Conservation (phyloP, 768 basidiomycete genomes). For the Cystofilobasidium macerans region DNA sequence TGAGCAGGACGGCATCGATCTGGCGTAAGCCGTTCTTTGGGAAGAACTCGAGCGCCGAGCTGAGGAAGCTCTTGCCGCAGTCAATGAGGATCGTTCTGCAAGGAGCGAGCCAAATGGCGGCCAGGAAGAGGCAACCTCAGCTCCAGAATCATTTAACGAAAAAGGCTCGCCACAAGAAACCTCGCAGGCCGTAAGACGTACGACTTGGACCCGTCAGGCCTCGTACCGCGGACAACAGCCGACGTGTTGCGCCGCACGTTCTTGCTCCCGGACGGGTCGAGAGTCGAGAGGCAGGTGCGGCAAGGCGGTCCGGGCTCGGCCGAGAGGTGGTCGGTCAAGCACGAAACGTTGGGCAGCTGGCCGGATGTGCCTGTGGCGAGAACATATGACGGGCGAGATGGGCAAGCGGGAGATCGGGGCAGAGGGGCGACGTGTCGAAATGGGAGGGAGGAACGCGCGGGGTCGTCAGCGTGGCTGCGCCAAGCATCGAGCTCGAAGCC, state of each 20-base stretch:
- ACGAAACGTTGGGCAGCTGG: constrained; percentile 46
- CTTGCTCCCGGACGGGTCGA: constrained; percentile 57
- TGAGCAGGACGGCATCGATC: constrained; percentile 67
- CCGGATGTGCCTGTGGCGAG: constrained; percentile 21
- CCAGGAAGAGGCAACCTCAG: not conserved
- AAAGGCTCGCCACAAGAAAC: too few relatives aligned
- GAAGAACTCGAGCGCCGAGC: constrained; percentile 44
- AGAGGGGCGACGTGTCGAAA: not conserved
- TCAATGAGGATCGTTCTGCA: constrained; percentile 24
- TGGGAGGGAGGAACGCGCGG: not conserved
- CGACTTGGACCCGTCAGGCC: constrained; percentile 42
- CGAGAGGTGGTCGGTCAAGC: constrained; percentile 58
- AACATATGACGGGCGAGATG: too few relatives aligned
- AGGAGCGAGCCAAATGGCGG: not conserved
- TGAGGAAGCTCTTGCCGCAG: constrained; percentile 33
- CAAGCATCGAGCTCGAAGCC: not conserved
- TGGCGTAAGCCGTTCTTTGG: constrained; percentile 62
- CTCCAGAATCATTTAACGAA: not conserved
- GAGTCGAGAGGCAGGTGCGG: constrained; percentile 45
- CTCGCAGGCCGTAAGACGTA: too few relatives aligned
- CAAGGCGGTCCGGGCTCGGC: constrained; percentile 42
- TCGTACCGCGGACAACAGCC: constrained; percentile 46
- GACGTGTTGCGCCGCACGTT: constrained; percentile 79
- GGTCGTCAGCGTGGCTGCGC: too few relatives aligned
- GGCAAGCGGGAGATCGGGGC: not conserved